Conservation (phyloP, 306 rosid species). For the Vigna trinervia region DNA sequence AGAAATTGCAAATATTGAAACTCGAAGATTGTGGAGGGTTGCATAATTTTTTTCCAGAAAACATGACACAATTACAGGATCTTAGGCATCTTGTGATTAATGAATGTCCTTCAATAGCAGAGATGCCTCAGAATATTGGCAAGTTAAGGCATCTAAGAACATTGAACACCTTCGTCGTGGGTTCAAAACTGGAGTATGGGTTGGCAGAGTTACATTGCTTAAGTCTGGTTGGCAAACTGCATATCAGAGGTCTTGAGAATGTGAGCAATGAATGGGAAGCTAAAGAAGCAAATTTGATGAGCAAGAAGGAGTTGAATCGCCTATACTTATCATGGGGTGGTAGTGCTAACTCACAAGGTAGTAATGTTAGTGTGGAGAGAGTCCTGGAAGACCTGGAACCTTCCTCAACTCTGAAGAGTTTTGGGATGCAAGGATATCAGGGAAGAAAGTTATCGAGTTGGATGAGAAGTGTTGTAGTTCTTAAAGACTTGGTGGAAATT, state of each 20-base stretch:
- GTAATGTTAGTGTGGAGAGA: background rate
- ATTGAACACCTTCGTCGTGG: background rate
- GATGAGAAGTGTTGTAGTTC: background rate
- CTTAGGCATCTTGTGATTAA: slow-evolving; percentile 19
- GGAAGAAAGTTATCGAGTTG: background rate
- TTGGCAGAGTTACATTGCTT: slow-evolving; percentile 17
- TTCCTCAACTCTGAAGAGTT: background rate
- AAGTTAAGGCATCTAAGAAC: background rate
- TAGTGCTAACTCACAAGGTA: background rate
- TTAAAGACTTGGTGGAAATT: background rate
- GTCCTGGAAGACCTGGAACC: slow-evolving; percentile 29
- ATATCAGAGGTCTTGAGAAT: slow-evolving; percentile 15
- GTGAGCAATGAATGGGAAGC: background rate
- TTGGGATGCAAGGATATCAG: background rate
- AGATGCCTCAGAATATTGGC: slow-evolving; percentile 16
- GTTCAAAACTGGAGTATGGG: background rate
- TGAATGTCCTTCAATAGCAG: background rate
- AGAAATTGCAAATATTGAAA: slow-evolving; percentile 16
- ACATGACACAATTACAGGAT: slow-evolving; percentile 21
- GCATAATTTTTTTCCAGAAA: background rate
- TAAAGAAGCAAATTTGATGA: background rate
- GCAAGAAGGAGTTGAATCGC: background rate
- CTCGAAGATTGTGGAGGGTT: fast-evolving
- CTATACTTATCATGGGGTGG: background rate
- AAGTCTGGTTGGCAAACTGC: background rate